A percentile compares a stretch with the other conserved stretches of the same genome.
These are phyloP conservation scores for Ambrosiella xylebori DNA, from an alignment of 2,329 filamentous ascomycete species.

Conservation along the genomic window DNA sequence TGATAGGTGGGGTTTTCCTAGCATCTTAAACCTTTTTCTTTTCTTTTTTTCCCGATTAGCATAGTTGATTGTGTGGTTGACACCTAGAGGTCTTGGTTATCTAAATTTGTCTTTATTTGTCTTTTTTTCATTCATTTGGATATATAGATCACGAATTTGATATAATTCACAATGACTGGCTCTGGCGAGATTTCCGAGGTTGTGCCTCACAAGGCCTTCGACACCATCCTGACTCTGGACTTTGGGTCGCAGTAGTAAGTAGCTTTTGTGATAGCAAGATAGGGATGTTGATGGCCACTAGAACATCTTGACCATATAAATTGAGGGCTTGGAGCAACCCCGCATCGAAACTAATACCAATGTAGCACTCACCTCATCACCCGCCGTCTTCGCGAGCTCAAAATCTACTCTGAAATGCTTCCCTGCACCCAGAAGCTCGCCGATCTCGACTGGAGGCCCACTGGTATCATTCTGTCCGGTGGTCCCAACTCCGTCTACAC, in stretches of 20 bases:
- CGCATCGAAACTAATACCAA: neutral
- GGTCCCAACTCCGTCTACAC: constrained; percentile 64
- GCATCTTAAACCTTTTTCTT: neutral
- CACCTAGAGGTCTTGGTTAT: neutral
- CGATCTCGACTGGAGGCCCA: constrained; percentile 62
- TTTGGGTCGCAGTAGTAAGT: constrained; percentile 32
- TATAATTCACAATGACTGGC: constrained; percentile 6
- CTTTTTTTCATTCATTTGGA: neutral
- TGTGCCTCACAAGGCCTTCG: constrained; percentile 22
- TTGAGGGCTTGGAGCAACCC: neutral
- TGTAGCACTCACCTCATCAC: constrained; percentile 62
- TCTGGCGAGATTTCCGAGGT: constrained; percentile 9
- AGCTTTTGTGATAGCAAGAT: neutral
- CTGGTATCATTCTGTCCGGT: constrained; percentile 51
- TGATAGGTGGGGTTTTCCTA: neutral
- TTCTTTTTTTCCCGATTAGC: neutral
- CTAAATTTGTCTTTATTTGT: neutral
- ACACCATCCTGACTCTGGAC: constrained; percentile 54
- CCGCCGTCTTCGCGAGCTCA: constrained; percentile 57
- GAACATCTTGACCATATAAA: neutral
- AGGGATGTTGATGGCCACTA: neutral
- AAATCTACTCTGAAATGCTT: constrained; percentile 75
- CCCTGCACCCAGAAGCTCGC: constrained; percentile 69
- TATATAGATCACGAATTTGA: no score
- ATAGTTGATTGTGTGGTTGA: neutral